phyloP scores from a whole-genome alignment of 2,329 filamentous ascomycete genomes.

The Akanthomyces muscarius region DNA sequence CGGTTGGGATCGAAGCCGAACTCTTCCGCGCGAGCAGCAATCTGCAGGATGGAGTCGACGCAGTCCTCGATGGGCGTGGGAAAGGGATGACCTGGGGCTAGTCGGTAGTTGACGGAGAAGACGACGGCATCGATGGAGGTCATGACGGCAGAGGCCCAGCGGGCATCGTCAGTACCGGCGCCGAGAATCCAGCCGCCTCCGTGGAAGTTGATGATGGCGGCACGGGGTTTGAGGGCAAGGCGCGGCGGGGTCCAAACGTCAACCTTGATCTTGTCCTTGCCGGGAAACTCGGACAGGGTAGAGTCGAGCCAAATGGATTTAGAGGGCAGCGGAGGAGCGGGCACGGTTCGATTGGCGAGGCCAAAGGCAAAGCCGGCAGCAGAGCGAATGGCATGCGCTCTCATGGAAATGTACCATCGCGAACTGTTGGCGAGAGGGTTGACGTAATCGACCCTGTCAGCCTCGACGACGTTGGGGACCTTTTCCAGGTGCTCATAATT shows the following conservation, averaged over 20 bases:
- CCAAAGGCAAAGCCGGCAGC: conserved; percentile 42
- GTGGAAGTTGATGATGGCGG: conserved; percentile 63
- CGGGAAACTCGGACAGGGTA: conserved; percentile 35
- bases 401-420: conserved; percentile 41
- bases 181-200: conserved; percentile 65
- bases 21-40: conserved; percentile 52
- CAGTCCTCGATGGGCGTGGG: conserved; percentile 63
- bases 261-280: conserved; percentile 39
- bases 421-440: conserved; percentile 42
- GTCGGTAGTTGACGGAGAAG: conserved; percentile 64
- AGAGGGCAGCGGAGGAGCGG: conserved; percentile 36
- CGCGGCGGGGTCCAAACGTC: conserved; percentile 44
- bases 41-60: conserved; percentile 59
- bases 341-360: conserved; percentile 39
- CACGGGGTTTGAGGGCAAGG: conserved; percentile 34
- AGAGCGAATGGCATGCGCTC: conserved; percentile 41
- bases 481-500: conserved; percentile 25
- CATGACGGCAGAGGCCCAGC: conserved; percentile 54
- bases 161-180: conserved; percentile 58
- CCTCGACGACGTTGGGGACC: conserved; percentile 29
- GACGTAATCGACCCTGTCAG: conserved; percentile 36
- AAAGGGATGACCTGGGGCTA: conserved; percentile 61
- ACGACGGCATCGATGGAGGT: conserved; percentile 53
- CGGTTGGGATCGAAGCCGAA: conserved; percentile 53
- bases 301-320: conserved; percentile 41